A percentile compares a stretch with the other conserved stretches of the same genome.
Conservation (phyloP, 2,329 filamentous ascomycete species). For the Talaromyces islandicus region DNA sequence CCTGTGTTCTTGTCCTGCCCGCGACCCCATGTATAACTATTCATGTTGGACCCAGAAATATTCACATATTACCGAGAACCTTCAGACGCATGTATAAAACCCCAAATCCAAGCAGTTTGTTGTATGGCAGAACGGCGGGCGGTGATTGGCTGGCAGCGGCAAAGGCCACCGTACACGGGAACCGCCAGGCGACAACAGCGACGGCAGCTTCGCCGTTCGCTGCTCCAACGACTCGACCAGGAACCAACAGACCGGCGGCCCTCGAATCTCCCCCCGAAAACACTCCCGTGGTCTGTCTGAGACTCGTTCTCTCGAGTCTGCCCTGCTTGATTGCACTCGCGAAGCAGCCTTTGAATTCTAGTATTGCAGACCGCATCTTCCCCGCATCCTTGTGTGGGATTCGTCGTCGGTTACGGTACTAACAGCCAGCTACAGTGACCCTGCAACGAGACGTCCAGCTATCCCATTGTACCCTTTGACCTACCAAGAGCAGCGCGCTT, state of each 20-base stretch:
- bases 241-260: conserved; percentile 3
- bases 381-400: conserved; percentile 11
- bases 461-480: not conserved
- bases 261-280: not conserved
- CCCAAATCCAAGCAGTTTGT: not conserved
- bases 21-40: not conserved
- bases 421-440: conserved; percentile 16
- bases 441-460: conserved; percentile 13
- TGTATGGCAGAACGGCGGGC: conserved; percentile 14
- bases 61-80: not conserved
- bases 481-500: not conserved
- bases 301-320: not conserved
- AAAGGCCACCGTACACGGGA: conserved; percentile 33
- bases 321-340: not conserved
- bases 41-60: not conserved
- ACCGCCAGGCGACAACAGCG: not conserved
- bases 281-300: conserved; percentile 11
- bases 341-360: conserved; percentile 11
- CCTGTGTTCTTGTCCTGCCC: not conserved
- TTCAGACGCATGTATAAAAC: not conserved
- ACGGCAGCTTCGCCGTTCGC: conserved; percentile 15
- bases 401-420: conserved; percentile 17
- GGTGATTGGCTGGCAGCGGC: conserved; percentile 28
- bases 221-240: conserved; percentile 14
- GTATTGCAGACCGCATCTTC: conserved; percentile 13